Base-by-base conservation (phyloP, 2,329 filamentous ascomycete genomes). In the Cryphonectria carpinicola region DNA sequence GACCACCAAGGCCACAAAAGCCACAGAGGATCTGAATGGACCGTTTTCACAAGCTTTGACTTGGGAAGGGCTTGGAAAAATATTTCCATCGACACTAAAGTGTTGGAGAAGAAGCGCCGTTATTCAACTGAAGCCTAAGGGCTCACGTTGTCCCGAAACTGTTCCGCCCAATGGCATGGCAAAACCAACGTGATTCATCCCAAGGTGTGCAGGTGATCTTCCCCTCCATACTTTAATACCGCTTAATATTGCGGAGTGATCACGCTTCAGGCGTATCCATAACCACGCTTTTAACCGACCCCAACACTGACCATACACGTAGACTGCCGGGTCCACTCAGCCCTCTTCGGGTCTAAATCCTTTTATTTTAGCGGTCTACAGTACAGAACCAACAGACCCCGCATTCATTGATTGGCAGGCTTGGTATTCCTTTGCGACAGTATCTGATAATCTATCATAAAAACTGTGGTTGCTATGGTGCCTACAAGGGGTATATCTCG, bases 271-370 rank as follows among this genome's bases (percentile, higher is more conserved):
- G n/a, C 11, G 25, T 14, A 13, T 28, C 52, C 52, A 13, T 19
- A 32, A 8, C 25, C 54, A 58, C 19, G 25, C 28, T 19, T 58
- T 32, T 58, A 58, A 58, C 54, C 54, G 54, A 58, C 54, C 54
- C 13, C 54, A 35, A 32, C 28, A 32, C 28, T 58, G 14, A 5
- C 54, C 5, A 58, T 19, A 17, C 25, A 32, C 54, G 54, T 58
- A 35, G 35, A 58, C 54, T 58, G 54, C 54, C 54, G 54, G 25
- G 25, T 58, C 54, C 54, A 58, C 54, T 58, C 28, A 19, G 28
- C 14, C 54, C 25, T 58, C 28, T 32, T 58, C 25, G 11, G 54
- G 54, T 19, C 54, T 58, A 58, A 58, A 5, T 32, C 25, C n/a
- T 28, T 19, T 58, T 17, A 8, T 39, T 14, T 35, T 17, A 39